Evolutionary conservation across 1,284 basidiomycete genomes (phyloP).

Genomic region (Cryptococcus jaspeensis): DNA sequence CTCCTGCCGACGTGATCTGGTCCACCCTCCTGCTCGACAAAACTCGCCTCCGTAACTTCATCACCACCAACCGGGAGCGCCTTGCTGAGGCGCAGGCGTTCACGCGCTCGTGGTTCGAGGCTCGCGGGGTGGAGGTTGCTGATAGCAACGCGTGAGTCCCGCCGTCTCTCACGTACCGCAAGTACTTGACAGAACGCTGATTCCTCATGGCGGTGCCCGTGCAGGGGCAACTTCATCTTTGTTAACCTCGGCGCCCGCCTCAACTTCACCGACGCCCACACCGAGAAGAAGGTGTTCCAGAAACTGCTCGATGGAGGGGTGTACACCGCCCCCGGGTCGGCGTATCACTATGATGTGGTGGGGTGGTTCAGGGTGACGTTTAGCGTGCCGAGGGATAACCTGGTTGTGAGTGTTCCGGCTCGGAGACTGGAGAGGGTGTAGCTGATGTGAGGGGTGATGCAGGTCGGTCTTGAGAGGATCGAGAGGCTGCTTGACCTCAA

Average conservation of each 20-base stretch:
- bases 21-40: slow-evolving; percentile 35
- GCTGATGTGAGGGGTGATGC: neutral
- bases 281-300: slow-evolving; percentile 49
- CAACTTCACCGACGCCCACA: slow-evolving; percentile 32
- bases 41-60: slow-evolving; percentile 30
- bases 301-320: slow-evolving; percentile 46
- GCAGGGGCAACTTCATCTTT: slow-evolving; percentile 48
- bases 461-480: slow-evolving; percentile 39
- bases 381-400: slow-evolving; percentile 40
- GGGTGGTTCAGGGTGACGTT: slow-evolving; percentile 49
- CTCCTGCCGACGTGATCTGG: slow-evolving; percentile 48
- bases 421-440: neutral
- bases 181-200: neutral
- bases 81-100: slow-evolving; percentile 42
- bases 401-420: slow-evolving; percentile 21
- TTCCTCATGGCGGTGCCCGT: too few relatives aligned
- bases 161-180: neutral
- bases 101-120: slow-evolving; percentile 42
- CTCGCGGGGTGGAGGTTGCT: slow-evolving; percentile 41
- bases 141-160: slow-evolving; percentile 40
- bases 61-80: slow-evolving; percentile 36
- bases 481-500: slow-evolving; percentile 26
- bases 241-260: slow-evolving; percentile 40
- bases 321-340: slow-evolving; percentile 46
- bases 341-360: slow-evolving; percentile 39